Conservation (phyloP, 1,284 basidiomycete species). For the Cronartium ribicola region DNA sequence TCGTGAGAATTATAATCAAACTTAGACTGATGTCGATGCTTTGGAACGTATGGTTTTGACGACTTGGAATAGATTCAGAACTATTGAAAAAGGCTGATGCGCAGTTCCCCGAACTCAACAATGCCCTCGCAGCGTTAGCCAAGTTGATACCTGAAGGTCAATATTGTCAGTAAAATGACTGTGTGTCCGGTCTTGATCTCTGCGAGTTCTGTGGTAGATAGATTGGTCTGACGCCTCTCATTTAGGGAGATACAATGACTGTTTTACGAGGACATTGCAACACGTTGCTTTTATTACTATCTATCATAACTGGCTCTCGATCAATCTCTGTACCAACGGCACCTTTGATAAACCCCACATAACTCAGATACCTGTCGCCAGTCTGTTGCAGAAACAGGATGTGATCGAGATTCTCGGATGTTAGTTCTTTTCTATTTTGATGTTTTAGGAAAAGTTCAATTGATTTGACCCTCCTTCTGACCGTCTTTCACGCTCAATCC, state of each 20-base stretch:
- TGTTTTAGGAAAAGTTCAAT: too few relatives aligned
- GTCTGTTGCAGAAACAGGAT: neutral
- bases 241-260: slow-evolving; percentile 2
- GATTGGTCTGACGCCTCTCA: neutral
- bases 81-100: neutral
- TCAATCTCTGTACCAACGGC: neutral
- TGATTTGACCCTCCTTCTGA: too few relatives aligned
- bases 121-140: neutral
- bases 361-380: neutral
- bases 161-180: neutral
- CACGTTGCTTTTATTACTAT: neutral
- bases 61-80: neutral
- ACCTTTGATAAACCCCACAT: neutral
- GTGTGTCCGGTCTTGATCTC: neutral
- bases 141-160: neutral
- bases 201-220: too few relatives aligned
- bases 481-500: too few relatives aligned
- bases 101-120: neutral
- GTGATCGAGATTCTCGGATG: neutral
- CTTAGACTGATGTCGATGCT: neutral
- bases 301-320: neutral
- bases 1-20: neutral
- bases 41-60: neutral
- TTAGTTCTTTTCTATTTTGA: neutral
- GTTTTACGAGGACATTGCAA: neutral